Base-by-base conservation (phyloP, 441 rosid species). In the Erysimum cheiri region DNA sequence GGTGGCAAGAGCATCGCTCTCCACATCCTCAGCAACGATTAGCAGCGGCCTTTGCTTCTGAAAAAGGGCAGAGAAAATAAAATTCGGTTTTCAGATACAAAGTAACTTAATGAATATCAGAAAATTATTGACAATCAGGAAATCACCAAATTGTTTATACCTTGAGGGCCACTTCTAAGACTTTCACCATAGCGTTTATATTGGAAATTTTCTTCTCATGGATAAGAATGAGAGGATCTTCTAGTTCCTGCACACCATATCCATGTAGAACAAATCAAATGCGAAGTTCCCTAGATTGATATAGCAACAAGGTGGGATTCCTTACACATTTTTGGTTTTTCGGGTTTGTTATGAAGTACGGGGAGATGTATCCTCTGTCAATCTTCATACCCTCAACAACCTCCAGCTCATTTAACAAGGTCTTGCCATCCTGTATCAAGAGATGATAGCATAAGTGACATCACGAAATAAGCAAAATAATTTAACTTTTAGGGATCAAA, bases 321-420 rank as follows among this genome's bases (percentile, higher is more conserved):
- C 92, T 84, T 82, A 88, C 98, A 71, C 98, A 93, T 90, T 93
- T 93, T 76, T 88, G 96, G 80, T 75, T 90, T 73, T 90, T 90
- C 62, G 69, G 85, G 77, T 90, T 84, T 8, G 96, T 90, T 53
- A 87, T 81, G 67, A 90, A 93, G 74, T 90, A 87, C 0, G 98
- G 96, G 19, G 98, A 93, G 40, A 87, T 88, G 79, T 88, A 93
- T 28, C 98, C 98, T 41, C 96, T 81, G 73, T 88, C 97, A 37
- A 88, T 78, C 80, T 88, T 88, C 93, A 93, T 87, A 15, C 98
- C 97, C 71, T 88, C 96, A 24, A 93, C 94, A 60, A 93, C 88
- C 71, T 93, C 98, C 44, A 93, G 68, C 63, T 93, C 97, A 50
- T 87, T 90, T 58, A 54, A 66, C 60, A 90, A 76, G 9, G 96